Conservation (phyloP, 148 eudicot species). For the Euryodendron excelsum region DNA sequence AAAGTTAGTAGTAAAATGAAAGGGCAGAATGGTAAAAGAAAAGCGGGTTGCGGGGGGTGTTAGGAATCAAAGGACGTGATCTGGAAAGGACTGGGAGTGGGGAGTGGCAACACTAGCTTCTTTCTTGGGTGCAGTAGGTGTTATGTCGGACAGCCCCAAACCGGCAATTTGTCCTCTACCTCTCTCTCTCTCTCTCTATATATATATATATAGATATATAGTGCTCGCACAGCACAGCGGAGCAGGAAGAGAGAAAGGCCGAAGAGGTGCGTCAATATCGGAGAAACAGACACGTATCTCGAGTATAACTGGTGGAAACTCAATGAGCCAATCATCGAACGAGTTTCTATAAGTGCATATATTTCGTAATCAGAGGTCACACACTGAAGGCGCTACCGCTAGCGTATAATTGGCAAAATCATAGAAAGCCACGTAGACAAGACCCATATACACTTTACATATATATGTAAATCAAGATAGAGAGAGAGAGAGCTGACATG, state of each 20-base stretch:
- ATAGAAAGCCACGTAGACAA: too few species aligned
- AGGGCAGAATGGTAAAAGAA: not conserved
- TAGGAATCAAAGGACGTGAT: not conserved
- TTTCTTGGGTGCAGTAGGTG: conserved; percentile 3
- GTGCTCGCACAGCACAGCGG: not conserved
- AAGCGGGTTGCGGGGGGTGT: not conserved
- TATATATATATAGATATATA: not conserved
- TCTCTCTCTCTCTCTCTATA: conserved; percentile 4
- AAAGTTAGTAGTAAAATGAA: too few species aligned
- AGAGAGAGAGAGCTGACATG: too few species aligned
- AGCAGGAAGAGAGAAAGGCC: not conserved
- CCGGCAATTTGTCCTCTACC: not conserved
- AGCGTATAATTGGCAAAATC: not conserved
- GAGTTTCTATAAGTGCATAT: conserved; percentile 1
- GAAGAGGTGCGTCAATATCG: not conserved
- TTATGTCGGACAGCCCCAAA: conserved; percentile 5
- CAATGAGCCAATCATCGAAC: not conserved
- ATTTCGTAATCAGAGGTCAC: conserved; percentile 6
- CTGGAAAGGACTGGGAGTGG: not conserved
- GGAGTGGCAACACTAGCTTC: not conserved
- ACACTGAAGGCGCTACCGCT: not conserved
- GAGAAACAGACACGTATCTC: not conserved
- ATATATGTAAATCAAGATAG: too few species aligned
- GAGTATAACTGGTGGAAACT: not conserved
- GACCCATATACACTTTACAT: too few species aligned